Conservation (phyloP, 179 eudicot genomes). For the Silene vulgaris region DNA sequence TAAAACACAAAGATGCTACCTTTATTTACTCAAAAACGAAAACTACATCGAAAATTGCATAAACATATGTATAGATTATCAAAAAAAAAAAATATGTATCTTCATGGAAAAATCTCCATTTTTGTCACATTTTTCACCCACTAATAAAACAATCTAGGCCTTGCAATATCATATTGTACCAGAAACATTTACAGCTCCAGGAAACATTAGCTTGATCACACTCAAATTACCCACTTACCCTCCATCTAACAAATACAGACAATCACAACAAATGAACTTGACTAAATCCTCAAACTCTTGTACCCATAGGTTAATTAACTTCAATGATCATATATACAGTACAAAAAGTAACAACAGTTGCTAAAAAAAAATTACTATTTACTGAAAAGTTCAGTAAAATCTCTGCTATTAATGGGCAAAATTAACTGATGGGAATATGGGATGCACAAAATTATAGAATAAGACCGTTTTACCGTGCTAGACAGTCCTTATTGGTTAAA, state of each 20-base stretch:
- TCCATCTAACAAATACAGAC: not conserved
- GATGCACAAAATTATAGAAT: too few species aligned
- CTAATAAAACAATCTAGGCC: not conserved
- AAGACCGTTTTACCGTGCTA: too few species aligned
- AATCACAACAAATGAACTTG: not conserved
- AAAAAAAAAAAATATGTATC: not conserved
- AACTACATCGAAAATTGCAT: too few species aligned
- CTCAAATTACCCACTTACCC: conserved; percentile 5
- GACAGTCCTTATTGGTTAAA: too few species aligned
- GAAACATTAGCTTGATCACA: not conserved
- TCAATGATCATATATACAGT: not conserved
- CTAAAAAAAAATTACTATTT: not conserved
- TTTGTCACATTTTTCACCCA: conserved; percentile 1
- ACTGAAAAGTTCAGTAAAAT: not conserved
- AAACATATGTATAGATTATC: too few species aligned
- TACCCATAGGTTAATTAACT: not conserved
- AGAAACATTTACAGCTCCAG: not conserved
- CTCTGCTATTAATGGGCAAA: not conserved
- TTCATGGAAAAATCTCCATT: not conserved
- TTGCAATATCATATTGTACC: not conserved
- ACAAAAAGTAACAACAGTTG: not conserved
- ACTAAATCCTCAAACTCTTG: conserved; percentile 3
- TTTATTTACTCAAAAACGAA: too few species aligned
- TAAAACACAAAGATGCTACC: too few species aligned
- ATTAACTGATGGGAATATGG: not conserved